Percentiles rank a stretch among this genome's conserved stretches.
Conservation (phyloP, 2,329 filamentous ascomycete species). For the Karstenula rhodostoma region DNA sequence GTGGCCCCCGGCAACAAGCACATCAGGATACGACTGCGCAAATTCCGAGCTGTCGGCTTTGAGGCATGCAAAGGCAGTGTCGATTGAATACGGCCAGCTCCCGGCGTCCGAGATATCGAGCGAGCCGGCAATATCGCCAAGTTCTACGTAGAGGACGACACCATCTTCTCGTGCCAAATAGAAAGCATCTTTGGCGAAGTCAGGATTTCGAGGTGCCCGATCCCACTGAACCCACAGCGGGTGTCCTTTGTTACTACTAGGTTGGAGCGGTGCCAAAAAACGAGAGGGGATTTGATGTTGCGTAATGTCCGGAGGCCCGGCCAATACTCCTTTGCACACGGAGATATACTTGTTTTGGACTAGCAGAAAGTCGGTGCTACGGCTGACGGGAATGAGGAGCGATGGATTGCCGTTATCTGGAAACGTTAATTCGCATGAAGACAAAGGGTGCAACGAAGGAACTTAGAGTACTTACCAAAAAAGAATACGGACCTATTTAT, state of each 20-base stretch:
- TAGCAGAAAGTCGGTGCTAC: conserved; percentile 53
- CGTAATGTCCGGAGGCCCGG: conserved; percentile 43
- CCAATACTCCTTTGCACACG: conserved; percentile 51
- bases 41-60: conserved; percentile 59
- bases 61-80: conserved; percentile 79
- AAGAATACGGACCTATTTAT: conserved; percentile 38
- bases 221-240: conserved; percentile 88
- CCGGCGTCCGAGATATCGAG: conserved; percentile 53
- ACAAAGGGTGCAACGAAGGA: not conserved
- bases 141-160: conserved; percentile 74
- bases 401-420: conserved; percentile 47
- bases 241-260: conserved; percentile 39
- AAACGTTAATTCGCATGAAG: conserved; percentile 18
- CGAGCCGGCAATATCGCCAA: conserved; percentile 55
- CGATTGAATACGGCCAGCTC: conserved; percentile 76
- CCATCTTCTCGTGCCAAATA: conserved; percentile 92
- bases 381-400: conserved; percentile 52
- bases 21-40: conserved; percentile 69
- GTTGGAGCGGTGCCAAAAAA: conserved; percentile 56
- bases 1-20: conserved; percentile 81
- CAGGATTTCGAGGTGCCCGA: conserved; percentile 69
- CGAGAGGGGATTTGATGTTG: conserved; percentile 27
- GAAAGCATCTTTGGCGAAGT: conserved; percentile 75
- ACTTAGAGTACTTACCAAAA: conserved; percentile 29
- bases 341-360: conserved; percentile 48